These are phyloP conservation scores for Botrytis squamosa DNA, from an alignment of 2,329 filamentous ascomycete species.

Conservation along the genomic window DNA sequence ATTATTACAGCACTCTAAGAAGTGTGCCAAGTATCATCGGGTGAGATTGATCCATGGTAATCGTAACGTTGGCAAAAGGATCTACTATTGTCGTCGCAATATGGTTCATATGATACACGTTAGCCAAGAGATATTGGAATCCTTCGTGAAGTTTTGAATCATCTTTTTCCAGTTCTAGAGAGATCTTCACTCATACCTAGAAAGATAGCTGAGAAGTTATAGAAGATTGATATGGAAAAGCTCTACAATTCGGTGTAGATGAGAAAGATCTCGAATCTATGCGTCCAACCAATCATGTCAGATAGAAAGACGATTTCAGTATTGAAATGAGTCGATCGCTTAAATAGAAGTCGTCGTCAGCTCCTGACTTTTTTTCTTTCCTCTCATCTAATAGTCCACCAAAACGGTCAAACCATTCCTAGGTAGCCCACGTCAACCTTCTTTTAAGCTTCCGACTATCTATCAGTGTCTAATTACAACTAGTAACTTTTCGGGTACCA, in stretches of 20 bases:
- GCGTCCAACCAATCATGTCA: neutral
- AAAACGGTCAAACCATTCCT: neutral
- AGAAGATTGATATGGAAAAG: neutral
- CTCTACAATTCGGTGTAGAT: neutral
- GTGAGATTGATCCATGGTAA: neutral
- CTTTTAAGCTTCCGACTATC: neutral
- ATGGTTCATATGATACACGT: neutral
- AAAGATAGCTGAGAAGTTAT: neutral
- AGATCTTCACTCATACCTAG: neutral
- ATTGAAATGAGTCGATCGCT: neutral
- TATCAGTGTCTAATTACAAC: neutral
- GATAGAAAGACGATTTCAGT: neutral
- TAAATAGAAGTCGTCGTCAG: slow-evolving; percentile 17
- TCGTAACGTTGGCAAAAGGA: neutral
- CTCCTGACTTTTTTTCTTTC: neutral
- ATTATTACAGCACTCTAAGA: neutral
- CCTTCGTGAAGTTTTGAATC: neutral
- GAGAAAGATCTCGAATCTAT: neutral
- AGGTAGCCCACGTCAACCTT: slow-evolving; percentile 1
- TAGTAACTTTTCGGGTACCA: neutral
- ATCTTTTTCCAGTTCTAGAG: neutral
- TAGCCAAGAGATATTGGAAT: neutral
- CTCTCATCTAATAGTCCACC: neutral
- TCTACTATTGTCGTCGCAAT: slow-evolving; percentile 4
- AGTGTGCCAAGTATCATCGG: neutral